Evolutionary conservation across 805 yeast genomes (phyloP).

Genomic region (Candida sonorensis): DNA sequence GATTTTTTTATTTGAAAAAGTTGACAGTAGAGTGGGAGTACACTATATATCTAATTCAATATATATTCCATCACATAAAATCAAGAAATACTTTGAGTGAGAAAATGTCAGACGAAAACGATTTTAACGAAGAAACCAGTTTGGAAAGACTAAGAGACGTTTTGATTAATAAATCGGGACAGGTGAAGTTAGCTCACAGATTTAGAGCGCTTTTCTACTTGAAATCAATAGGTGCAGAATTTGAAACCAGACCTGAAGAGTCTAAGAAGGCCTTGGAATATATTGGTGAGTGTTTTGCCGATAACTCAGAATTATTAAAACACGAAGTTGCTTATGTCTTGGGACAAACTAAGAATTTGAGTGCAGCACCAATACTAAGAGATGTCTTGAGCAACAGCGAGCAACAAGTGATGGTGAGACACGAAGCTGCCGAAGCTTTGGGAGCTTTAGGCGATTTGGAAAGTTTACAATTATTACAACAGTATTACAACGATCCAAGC

Average conservation of each 20-base stretch:
- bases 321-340: constrained; percentile 97
- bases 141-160: constrained; percentile 70
- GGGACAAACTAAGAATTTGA: constrained; percentile 86
- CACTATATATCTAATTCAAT: too few species aligned
- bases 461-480: constrained; percentile 58
- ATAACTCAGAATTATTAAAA: constrained; percentile 82
- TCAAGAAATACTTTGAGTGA: too few species aligned
- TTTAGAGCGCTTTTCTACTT: constrained; percentile 92
- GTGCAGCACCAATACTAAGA: constrained; percentile 71
- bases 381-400: constrained; percentile 54
- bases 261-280: constrained; percentile 70
- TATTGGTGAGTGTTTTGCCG: constrained; percentile 78
- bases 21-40: too few species aligned
- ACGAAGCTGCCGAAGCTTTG: constrained; percentile 98
- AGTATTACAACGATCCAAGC: constrained; percentile 66
- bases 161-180: constrained; percentile 57
- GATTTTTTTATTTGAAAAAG: too few species aligned
- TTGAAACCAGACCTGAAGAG: constrained; percentile 38
- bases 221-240: constrained; percentile 79
- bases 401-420: constrained; percentile 96
- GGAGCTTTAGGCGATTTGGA: constrained; percentile 89
- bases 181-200: constrained; percentile 72
- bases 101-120: constrained; percentile 16
- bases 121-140: constrained; percentile 23
- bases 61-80: too few species aligned